Conservation (phyloP, 331 rosid species). For the Prunus yedoensis region DNA sequence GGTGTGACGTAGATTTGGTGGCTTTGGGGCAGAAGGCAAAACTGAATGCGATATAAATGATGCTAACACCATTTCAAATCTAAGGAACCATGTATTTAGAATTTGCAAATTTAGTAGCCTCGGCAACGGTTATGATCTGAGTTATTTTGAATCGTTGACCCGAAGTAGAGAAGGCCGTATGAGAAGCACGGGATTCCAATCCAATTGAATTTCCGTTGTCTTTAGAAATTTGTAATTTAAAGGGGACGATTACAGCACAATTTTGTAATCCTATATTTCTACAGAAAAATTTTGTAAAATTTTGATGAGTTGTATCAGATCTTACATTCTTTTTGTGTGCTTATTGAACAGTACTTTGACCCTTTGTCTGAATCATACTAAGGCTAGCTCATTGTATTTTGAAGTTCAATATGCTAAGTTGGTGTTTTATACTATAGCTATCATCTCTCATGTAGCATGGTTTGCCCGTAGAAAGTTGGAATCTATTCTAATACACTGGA, state of each 20-base stretch:
- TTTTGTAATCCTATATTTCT: slow-evolving; percentile 1
- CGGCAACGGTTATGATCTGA: neutral
- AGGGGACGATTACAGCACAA: neutral
- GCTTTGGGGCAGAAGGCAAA: neutral
- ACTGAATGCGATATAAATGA: neutral
- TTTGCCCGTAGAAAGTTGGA: too few species aligned
- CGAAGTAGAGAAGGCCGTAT: neutral
- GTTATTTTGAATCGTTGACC: neutral
- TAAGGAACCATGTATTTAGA: neutral
- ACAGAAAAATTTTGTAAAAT: neutral
- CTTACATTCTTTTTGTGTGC: neutral
- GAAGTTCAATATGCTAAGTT: neutral
- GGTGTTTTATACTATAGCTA: too few species aligned
- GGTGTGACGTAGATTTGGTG: neutral
- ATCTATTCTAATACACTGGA: too few species aligned
- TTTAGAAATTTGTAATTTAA: neutral
- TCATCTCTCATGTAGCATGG: too few species aligned
- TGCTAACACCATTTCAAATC: neutral
- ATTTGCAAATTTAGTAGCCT: neutral
- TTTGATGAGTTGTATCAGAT: neutral
- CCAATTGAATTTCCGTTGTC: neutral
- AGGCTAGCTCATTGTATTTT: neutral
- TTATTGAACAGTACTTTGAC: neutral
- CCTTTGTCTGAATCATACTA: neutral
- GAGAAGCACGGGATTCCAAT: neutral